Base-by-base conservation (phyloP, 176 grass and related monocot genomes). In the Aegilops sharonensis region DNA sequence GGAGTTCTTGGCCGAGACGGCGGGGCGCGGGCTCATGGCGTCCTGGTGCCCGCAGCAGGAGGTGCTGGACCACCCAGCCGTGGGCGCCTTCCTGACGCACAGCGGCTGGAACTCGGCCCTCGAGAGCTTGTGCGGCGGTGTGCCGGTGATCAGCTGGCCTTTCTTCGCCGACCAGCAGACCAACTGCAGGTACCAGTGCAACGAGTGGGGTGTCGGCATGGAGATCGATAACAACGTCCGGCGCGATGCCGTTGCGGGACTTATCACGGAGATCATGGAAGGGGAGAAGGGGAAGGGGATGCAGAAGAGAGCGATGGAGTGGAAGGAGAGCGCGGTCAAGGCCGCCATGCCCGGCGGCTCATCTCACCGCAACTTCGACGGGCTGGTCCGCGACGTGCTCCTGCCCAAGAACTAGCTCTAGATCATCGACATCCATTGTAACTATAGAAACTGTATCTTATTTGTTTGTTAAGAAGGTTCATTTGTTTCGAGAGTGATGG, bases 1-100 rank as follows among this genome's bases (percentile, higher is more conserved):
- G 42, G 72, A 75, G n/a, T 75, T 75, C 72, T 1, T 48, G 5
- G 31, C 86, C 81, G 70, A 42, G 39, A 73, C 70, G n/a, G 70
- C n/a, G 39, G n/a, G 6, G n/a, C 70, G 70, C 11, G 39, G 70
- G 21, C 13, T 73, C 17, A 64, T 61, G 21, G 32, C 54, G 3
- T 45, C 70, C 21, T 73, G 70, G 70, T 73, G 70, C 39, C 70
- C 70, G 39, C 70, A 73, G 70, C n/a, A 25, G 6, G 11, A 73
- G 13, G 70, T 73, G 70, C 70, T 72, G 9, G 6, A 43, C 37
- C 69, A 72, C 35, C 35, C 18, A 9, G 68, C 68, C 0, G 68
- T 72, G 9, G 68, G 68, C 0, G 68, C 36, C 0, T 72, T 72
- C 36, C 68, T 72, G 10, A 72, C 36, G 35, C 69, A 73, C 70